phyloP scores from a whole-genome alignment of 306 rosid species.

The Rosa lucieae region DNA sequence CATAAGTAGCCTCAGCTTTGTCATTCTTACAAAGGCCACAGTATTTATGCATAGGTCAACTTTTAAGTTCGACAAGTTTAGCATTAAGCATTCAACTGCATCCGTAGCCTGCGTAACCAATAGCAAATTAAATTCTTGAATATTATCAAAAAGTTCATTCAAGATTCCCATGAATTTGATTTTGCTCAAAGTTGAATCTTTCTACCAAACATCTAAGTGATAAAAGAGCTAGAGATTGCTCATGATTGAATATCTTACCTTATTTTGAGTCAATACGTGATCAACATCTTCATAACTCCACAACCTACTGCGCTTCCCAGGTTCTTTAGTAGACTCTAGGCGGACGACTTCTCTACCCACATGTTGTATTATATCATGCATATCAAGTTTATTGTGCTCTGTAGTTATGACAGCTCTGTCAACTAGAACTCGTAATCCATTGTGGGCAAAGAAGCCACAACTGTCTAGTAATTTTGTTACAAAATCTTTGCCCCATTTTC shows the following conservation, averaged over 20 bases:
- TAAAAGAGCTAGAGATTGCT: too few relatives aligned
- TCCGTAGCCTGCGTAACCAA: conserved; percentile 10
- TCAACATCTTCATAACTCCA: conserved; percentile 20
- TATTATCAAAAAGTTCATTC: too few relatives aligned
- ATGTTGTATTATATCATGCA: conserved; percentile 42
- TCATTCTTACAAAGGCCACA: conserved; percentile 23
- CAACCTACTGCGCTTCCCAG: conserved; percentile 18
- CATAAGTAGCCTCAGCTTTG: conserved; percentile 21
- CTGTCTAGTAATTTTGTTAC: conserved; percentile 21
- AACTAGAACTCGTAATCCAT: conserved; percentile 35
- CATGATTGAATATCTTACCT: too few relatives aligned
- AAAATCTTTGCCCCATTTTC: conserved; percentile 26
- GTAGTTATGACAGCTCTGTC: conserved; percentile 22
- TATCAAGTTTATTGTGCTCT: not conserved
- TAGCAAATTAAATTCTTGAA: not conserved
- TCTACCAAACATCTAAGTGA: too few relatives aligned
- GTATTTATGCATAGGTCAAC: not conserved
- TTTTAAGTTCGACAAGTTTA: not conserved
- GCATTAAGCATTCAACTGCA: conserved; percentile 16
- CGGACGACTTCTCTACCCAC: conserved; percentile 35
- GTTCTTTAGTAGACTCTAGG: conserved; percentile 17
- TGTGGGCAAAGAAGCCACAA: conserved; percentile 26
- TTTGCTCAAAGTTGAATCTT: too few relatives aligned
- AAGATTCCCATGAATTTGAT: not conserved
- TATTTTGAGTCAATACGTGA: too few relatives aligned